Conservation (phyloP, 164 flowering plant species). For the Akebia trifoliata region DNA sequence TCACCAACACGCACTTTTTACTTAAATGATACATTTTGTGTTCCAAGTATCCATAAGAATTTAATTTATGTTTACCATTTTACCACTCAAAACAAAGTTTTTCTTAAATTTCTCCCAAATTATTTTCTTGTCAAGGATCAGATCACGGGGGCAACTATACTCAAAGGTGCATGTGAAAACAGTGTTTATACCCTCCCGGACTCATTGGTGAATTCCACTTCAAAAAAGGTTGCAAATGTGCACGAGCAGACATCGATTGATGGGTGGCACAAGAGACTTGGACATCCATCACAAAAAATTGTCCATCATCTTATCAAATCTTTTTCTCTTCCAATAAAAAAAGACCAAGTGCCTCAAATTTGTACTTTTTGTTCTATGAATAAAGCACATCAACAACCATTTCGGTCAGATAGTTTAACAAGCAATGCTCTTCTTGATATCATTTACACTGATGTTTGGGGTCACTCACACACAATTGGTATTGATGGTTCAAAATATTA, state of each 20-base stretch:
- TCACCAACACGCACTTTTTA: too few species aligned
- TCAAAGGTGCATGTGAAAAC: too few species aligned
- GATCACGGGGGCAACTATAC: neutral
- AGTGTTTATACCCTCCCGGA: too few species aligned
- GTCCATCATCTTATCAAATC: too few species aligned
- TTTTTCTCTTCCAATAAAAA: too few species aligned
- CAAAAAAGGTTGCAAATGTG: too few species aligned
- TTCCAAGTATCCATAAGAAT: neutral
- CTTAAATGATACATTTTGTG: too few species aligned
- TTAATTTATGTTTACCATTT: conserved; percentile 1
- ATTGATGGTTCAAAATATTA: neutral
- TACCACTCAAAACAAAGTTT: neutral
- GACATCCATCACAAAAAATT: too few species aligned
- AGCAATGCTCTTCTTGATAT: neutral
- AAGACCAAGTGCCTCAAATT: too few species aligned
- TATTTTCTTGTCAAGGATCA: conserved; percentile 16
- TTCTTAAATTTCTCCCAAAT: conserved; percentile 4
- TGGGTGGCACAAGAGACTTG: too few species aligned
- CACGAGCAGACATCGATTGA: too few species aligned
- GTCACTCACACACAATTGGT: neutral
- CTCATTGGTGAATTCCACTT: too few species aligned
- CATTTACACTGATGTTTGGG: neutral
- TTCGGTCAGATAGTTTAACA: neutral
- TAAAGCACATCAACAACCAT: neutral
- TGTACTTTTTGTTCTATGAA: neutral